Base-by-base conservation (phyloP, 2,329 filamentous ascomycete genomes). In the Paraconiothyrium sp. region DNA sequence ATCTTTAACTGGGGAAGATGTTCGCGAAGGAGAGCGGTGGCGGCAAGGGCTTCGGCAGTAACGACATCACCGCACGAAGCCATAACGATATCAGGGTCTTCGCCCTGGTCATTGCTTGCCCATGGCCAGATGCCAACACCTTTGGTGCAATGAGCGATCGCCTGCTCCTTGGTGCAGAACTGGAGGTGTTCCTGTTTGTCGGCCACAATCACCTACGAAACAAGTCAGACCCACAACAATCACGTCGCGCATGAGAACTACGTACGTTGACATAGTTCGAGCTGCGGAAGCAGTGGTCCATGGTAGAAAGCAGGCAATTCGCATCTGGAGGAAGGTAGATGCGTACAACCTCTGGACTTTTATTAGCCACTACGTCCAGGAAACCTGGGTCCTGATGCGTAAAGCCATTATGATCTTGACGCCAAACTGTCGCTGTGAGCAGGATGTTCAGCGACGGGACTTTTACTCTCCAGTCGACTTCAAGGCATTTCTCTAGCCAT, bases 371-470 rank as follows among this genome's bases (percentile, higher is more conserved):
- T 0, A 93, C 89, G 66, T 93, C 90, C 13, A 94, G 85, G 84
- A 94, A 94, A 43, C 90, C 90, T 0, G 91, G 91, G 66, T 93
- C 90, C 75, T 93, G 91, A 74, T 93, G 91, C 0, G 90, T 93
- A 80, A 94, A 94, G 39, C 91, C 91, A 71, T 93, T 94, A 82
- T 93, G 91, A 67, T 93, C 91, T 81, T 93, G 91, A 70, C 91
- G 83, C 91, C 91, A 93, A 60, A 93, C 90, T 8, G 92, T 91
- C 1, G 90, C 88, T 1, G 91, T 93, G 57, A 93, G 84, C 14
- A 94, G 85, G 67, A 93, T 93, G 80, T 94, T 94, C 69, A 94
- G 86, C 0, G 90, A 93, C 9, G 90, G 85, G 11, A 93, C 82
- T 76, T 89, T 89, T 69, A 84, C 86, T 55, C 91, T 88, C 91